Conservation (phyloP, 2,329 filamentous ascomycete species). For the Verruconis gallopava region DNA sequence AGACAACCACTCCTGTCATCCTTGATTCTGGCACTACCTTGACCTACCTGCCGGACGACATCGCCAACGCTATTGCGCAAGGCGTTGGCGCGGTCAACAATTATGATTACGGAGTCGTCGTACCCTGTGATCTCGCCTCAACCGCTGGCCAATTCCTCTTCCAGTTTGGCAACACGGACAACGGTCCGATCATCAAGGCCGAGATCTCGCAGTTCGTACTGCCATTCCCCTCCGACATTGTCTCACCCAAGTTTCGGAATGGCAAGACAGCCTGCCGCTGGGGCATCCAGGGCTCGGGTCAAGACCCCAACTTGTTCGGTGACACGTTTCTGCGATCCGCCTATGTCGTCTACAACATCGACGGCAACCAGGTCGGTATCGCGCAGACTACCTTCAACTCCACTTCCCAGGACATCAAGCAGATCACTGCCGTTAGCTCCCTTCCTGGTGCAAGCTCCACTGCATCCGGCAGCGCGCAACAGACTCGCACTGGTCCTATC, state of each 20-base stretch:
- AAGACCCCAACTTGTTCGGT: conserved; percentile 39
- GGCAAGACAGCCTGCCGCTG: conserved; percentile 8
- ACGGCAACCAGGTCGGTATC: conserved; percentile 46
- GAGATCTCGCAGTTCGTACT: conserved; percentile 10
- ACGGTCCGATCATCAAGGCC: conserved; percentile 5
- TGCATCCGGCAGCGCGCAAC: conserved; percentile 3
- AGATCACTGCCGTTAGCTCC: conserved; percentile 37
- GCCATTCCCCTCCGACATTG: conserved; percentile 6
- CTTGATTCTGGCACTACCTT: conserved; percentile 64
- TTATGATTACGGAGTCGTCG: conserved; percentile 29
- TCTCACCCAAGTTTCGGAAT: conserved; percentile 3
- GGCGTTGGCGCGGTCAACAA: conserved; percentile 30
- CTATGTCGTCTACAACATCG: conserved; percentile 51
- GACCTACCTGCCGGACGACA: conserved; percentile 52
- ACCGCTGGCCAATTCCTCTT: conserved; percentile 40
- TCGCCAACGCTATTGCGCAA: conserved; percentile 35
- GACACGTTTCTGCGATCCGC: conserved; percentile 51
- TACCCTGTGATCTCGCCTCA: conserved; percentile 39
- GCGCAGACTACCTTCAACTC: conserved; percentile 49
- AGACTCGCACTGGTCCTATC: conserved; percentile 6
- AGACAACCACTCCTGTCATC: conserved; percentile 37
- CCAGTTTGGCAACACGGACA: conserved; percentile 39
- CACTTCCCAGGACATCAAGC: conserved; percentile 35
- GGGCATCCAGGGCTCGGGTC: conserved; percentile 39
- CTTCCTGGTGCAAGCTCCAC: conserved; percentile 38